Evolutionary conservation across 768 basidiomycete genomes (phyloP).

Genomic region (Lepiota venenata): DNA sequence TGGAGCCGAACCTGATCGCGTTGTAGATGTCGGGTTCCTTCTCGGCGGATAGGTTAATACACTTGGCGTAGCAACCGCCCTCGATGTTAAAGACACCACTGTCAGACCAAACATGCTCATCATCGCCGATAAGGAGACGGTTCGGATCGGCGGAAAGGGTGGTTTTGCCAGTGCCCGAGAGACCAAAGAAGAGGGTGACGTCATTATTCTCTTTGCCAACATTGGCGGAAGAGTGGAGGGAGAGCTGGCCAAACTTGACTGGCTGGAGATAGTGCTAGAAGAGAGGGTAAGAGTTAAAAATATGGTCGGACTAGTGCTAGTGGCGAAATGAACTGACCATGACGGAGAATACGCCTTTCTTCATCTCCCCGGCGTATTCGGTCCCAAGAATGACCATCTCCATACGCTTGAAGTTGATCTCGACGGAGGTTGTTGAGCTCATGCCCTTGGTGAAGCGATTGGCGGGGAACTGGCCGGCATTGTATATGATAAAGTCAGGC

Average conservation of each 20-base stretch:
- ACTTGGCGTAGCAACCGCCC: slow-evolving; percentile 99
- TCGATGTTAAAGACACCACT: slow-evolving; percentile 99
- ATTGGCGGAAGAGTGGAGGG: slow-evolving; percentile 97
- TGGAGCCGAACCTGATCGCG: slow-evolving; percentile 92
- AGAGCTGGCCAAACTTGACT: slow-evolving; percentile 96
- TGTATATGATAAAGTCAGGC: slow-evolving; percentile 99
- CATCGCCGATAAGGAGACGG: slow-evolving; percentile 94
- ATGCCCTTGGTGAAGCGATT: slow-evolving; percentile 99
- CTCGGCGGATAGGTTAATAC: slow-evolving; percentile 92
- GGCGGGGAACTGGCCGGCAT: slow-evolving; percentile 99
- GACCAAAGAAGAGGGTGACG: slow-evolving; percentile 98
- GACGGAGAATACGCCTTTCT: slow-evolving; percentile 99
- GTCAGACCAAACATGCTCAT: slow-evolving; percentile 99
- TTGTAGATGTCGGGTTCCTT: slow-evolving; percentile 98
- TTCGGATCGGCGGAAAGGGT: slow-evolving; percentile 96
- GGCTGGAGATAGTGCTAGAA: slow-evolving; percentile 93
- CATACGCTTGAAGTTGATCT: slow-evolving; percentile 99
- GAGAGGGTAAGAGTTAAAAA: slow-evolving; percentile 14
- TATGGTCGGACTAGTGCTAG: background rate
- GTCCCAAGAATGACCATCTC: slow-evolving; percentile 99
- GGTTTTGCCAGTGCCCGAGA: slow-evolving; percentile 98
- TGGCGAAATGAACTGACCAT: slow-evolving; percentile 57
- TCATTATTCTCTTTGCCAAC: slow-evolving; percentile 86
- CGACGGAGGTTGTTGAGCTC: slow-evolving; percentile 98
- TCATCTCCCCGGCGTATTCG: slow-evolving; percentile 99